These are phyloP conservation scores for Candida ovalis DNA, from an alignment of 805 yeast genomes.

Conservation along the genomic window DNA sequence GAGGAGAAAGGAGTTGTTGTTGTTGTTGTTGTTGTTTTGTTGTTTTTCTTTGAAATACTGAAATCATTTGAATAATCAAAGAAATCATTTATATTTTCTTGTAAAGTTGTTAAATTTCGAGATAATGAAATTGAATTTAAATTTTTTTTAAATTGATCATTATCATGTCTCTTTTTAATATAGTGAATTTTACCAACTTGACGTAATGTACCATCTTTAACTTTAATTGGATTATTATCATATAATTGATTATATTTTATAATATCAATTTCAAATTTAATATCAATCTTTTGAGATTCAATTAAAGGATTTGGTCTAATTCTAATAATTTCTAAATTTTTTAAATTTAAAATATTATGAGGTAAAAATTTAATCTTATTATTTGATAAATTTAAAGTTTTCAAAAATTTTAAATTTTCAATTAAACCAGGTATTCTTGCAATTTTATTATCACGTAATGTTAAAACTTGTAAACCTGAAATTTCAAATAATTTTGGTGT, in stretches of 20 bases:
- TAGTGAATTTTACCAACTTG: conserved; percentile 28
- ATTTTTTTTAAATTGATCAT: too few relatives aligned
- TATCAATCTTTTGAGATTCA: conserved; percentile 17
- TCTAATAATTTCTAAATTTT: conserved; percentile 39
- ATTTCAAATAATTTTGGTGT: conserved; percentile 51
- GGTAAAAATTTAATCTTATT: conserved; percentile 52
- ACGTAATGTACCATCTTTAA: conserved; percentile 15
- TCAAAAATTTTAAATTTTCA: conserved; percentile 36
- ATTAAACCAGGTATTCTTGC: conserved; percentile 47
- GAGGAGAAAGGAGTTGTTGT: too few relatives aligned
- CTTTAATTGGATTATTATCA: conserved; percentile 1
- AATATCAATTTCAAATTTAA: conserved; percentile 14
- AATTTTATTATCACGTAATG: conserved; percentile 47
- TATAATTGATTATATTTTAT: conserved; percentile 26
- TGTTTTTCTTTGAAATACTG: too few relatives aligned
- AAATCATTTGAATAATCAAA: too few relatives aligned
- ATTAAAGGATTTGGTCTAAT: conserved; percentile 54
- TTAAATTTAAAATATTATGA: conserved; percentile 45
- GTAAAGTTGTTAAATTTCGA: conserved; percentile 31
- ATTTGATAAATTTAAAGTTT: conserved; percentile 48
- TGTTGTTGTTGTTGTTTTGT: too few relatives aligned
- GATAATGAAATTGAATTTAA: neutral
- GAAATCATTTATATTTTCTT: conserved; percentile 36
- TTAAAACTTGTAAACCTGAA: conserved; percentile 46
- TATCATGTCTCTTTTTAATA: conserved; percentile 22